These are phyloP conservation scores for Bacterosira constricta DNA, from an alignment of 108 stramenopile species.

Conservation along the genomic window DNA sequence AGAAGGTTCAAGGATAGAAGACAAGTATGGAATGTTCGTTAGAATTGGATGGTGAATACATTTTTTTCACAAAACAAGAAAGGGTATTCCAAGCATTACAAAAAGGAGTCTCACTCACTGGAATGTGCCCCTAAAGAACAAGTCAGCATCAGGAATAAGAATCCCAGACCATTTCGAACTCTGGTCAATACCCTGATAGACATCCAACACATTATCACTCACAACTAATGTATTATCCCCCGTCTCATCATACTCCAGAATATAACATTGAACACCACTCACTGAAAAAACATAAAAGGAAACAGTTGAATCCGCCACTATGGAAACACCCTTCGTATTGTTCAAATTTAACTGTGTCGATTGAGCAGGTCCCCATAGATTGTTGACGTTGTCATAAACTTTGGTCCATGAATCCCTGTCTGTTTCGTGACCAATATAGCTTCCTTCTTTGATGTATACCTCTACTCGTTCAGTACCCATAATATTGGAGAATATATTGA, in stretches of 20 bases:
- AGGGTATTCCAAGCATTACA: too few relatives aligned
- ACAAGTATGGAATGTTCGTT: not conserved
- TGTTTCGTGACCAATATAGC: not conserved
- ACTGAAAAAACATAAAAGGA: not conserved
- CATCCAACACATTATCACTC: not conserved
- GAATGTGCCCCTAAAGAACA: not conserved
- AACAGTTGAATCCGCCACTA: not conserved
- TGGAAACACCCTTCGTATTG: not conserved
- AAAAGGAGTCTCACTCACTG: not conserved
- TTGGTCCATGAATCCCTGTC: not conserved
- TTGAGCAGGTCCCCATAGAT: not conserved
- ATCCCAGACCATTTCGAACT: not conserved
- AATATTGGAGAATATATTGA: not conserved
- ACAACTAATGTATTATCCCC: not conserved
- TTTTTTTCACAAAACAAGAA: not conserved
- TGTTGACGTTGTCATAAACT: not conserved
- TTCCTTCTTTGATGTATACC: not conserved
- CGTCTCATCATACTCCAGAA: not conserved
- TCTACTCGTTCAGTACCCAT: not conserved
- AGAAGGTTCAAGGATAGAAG: not conserved
- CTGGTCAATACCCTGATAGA: not conserved
- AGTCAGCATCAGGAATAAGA: not conserved
- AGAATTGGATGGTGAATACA: not conserved
- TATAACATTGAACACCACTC: not conserved
- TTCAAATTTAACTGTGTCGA: not conserved